A percentile compares a stretch with the other conserved stretches of the same genome.
Conservation (phyloP, 2,329 filamentous ascomycete species). For the Chaetomium strumarium region DNA sequence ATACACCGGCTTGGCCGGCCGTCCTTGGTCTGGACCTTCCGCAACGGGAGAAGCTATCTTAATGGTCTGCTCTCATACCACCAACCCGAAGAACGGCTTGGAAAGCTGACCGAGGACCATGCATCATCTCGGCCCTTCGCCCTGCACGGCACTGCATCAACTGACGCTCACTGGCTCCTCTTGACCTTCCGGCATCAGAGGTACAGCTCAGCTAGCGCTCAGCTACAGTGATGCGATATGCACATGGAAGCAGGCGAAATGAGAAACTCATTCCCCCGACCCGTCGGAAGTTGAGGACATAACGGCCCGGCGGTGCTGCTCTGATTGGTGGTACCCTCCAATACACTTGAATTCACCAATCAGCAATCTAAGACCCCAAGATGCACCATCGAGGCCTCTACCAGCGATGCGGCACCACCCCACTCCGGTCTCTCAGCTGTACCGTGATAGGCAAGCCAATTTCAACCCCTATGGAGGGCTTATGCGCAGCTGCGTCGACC, state of each 20-base stretch:
- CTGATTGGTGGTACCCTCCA: slow-evolving; percentile 10
- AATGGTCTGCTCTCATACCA: neutral
- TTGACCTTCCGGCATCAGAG: neutral
- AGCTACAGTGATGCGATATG: neutral
- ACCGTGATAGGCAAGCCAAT: slow-evolving; percentile 15
- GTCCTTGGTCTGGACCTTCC: neutral
- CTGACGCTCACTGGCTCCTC: neutral
- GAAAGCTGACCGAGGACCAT: neutral
- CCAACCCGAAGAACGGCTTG: neutral
- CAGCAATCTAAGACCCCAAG: slow-evolving; percentile 2
- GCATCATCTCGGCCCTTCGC: neutral
- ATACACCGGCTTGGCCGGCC: neutral
- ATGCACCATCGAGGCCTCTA: neutral
- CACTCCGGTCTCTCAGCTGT: slow-evolving; percentile 13
- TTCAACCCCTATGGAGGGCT: slow-evolving; percentile 9
- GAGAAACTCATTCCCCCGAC: neutral
- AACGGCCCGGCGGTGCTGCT: neutral
- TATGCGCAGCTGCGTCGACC: slow-evolving; percentile 23
- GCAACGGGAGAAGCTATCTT: neutral
- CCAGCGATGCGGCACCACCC: slow-evolving; percentile 10
- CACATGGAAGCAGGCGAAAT: slow-evolving; percentile 2
- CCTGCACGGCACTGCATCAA: neutral
- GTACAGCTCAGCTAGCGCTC: neutral
- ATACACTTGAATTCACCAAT: slow-evolving; percentile 17
- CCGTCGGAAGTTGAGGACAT: slow-evolving; percentile 1